Evolutionary conservation across 805 yeast species (phyloP), one percentile per base, ranked within the genome.

Genomic region (Pichia thaimueangensis): DNA sequence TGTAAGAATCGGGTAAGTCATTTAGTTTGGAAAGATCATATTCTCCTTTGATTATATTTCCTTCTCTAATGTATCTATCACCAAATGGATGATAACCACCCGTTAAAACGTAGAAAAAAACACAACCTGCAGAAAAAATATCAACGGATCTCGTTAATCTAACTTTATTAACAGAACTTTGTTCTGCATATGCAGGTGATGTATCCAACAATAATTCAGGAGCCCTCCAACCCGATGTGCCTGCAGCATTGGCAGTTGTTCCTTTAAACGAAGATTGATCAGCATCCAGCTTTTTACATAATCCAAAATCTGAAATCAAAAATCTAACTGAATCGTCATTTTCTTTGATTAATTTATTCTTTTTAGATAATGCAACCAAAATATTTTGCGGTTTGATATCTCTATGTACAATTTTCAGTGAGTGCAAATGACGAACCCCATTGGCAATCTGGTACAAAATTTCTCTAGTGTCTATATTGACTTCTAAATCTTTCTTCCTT

Each of bases 141-240:
- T 93, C 99, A 42, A 93, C 85, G 0, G 96, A 88, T 49, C 89
- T 75, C 0, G 96, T 89, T 30, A 88, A 69, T 40, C 95, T 69
- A 49, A 83, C 76, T 35, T 67, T 68, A 36, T 17, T 66, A 5
- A 38, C 20, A 6, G 35, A 31, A 6, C 44, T 42, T 2, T 48
- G 29, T n/a, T 35, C 43, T 0, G 52, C 33, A 25, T 35, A 64
- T 4, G 53, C 42, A 23, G 65, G 60, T 10, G 51, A 41, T 19
- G 60, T 69, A 33, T 70, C 75, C 20, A 74, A 59, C 29, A 86
- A 63, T 27, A 86, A 61, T 55, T 93, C 98, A 0, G 98, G 98
- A 0, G 99, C 97, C 53, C 97, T 74, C 98, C 98, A 93, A 3
- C 99, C 99, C 4, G 93, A 77, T 0, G 98, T 93, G 2, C 98